Percentiles rank a stretch among this genome's conserved stretches.
Conservation (phyloP, 2,329 filamentous ascomycete genomes). For the Ascocoryne sarcoides region DNA sequence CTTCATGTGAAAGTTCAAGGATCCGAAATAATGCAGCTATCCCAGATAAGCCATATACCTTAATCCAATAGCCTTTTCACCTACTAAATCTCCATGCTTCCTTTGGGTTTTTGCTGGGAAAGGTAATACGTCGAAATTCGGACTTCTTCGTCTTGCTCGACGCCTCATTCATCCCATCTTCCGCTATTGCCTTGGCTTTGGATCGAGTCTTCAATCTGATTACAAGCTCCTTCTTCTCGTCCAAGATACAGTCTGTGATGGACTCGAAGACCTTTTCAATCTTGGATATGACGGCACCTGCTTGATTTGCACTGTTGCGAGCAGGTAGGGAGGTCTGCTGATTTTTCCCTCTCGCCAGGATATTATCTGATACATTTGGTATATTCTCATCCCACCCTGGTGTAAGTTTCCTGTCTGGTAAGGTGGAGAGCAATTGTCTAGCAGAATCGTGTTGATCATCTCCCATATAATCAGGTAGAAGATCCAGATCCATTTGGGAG, state of each 20-base stretch:
- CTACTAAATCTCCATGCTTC: slow-evolving; percentile 47
- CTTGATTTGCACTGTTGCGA: too few relatives aligned
- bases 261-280: slow-evolving; percentile 48
- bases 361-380: background rate
- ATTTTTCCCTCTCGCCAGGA: background rate
- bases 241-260: slow-evolving; percentile 40
- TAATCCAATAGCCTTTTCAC: slow-evolving; percentile 18
- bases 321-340: too few relatives aligned
- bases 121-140: slow-evolving; percentile 25
- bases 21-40: slow-evolving; percentile 49
- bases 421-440: slow-evolving; percentile 17
- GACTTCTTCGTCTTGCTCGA: background rate
- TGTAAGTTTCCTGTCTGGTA: slow-evolving; percentile 15
- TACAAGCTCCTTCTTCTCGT: slow-evolving; percentile 35
- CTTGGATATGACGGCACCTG: slow-evolving; percentile 35
- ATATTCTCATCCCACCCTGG: background rate
- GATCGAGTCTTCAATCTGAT: slow-evolving; percentile 38
- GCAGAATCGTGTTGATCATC: too few relatives aligned
- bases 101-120: slow-evolving; percentile 39
- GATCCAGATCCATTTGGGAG: slow-evolving; percentile 16
- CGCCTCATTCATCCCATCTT: background rate
- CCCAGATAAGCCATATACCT: slow-evolving; percentile 5
- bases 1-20: slow-evolving; percentile 50
- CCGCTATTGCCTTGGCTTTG: slow-evolving; percentile 3
- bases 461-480: slow-evolving; percentile 4